Evolutionary conservation across 2,329 filamentous ascomycete genomes (phyloP).

Genomic region (Daldinia sp.): DNA sequence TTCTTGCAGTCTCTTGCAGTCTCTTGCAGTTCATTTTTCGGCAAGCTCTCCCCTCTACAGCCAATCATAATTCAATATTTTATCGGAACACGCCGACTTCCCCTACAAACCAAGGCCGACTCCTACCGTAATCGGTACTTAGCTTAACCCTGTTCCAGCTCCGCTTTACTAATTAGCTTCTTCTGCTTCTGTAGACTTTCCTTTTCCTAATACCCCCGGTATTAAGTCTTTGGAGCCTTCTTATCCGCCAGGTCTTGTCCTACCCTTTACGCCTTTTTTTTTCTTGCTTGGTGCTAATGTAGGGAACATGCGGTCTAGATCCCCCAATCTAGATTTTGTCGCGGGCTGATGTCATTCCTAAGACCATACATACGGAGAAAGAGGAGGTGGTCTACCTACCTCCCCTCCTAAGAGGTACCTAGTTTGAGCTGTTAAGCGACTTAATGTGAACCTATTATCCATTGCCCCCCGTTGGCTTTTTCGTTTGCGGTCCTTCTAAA

Average conservation of each 20-base stretch:
- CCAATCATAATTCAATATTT: constrained; percentile 20
- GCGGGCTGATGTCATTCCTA: constrained; percentile 14
- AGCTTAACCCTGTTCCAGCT: background rate
- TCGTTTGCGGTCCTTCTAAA: background rate
- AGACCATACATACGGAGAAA: background rate
- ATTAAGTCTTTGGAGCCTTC: background rate
- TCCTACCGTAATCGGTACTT: constrained; percentile 30
- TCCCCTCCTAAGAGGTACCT: too few relatives aligned
- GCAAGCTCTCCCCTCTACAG: background rate
- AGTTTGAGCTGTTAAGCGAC: background rate
- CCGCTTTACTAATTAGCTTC: background rate
- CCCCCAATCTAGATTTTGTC: constrained; percentile 4
- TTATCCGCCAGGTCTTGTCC: background rate
- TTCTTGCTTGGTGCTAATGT: background rate
- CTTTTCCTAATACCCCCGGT: background rate
- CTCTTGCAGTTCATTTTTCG: background rate
- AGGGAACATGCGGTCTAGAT: constrained; percentile 7
- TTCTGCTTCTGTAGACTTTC: background rate
- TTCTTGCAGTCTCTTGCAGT: too few relatives aligned
- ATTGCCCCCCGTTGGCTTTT: background rate
- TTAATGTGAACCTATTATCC: background rate
- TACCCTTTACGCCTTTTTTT: background rate
- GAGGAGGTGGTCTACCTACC: too few relatives aligned
- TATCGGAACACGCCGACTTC: constrained; percentile 35
- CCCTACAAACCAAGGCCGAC: constrained; percentile 17